Evolutionary conservation across 208 protist genomes (phyloP), one percentile per base, ranked within the genome.

Genomic region (Leishmania tarentolae): DNA sequence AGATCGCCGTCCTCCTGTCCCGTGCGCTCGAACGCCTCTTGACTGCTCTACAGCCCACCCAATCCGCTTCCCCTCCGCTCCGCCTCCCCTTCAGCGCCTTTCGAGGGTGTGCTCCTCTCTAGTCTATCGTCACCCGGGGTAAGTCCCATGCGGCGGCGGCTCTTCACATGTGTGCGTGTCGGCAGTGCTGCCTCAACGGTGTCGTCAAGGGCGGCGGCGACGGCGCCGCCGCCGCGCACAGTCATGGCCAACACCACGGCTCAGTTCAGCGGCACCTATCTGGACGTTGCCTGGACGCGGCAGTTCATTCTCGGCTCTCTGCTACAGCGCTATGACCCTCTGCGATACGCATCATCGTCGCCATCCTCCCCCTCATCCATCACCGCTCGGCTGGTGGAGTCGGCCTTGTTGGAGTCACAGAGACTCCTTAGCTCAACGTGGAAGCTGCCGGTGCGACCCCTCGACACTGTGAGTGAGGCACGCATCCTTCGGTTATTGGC

Each of bases 221-320:
- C 73, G 24, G 37, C 73, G 35, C 46, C 19, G 24, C n/a, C 61
- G 59, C n/a, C 70, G 46, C 76, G 76, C 9, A 37, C 81, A 2
- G 59, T 81, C 31, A 42, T 73, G 4, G 56, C 80, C 17, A 79
- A 80, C 31, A 69, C 76, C 0, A 40, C 69, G 5, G 72, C 83
- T 19, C 92, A 93, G 79, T 97, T 95, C 86, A 92, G 87, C 15
- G 93, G 91, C 19, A 90, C 77, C 79, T 44, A 95, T 92, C 76
- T 82, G 87, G 57, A 91, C 87, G 65, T 75, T 56, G 46, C 59
- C 35, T 97, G 94, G 92, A 90, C 91, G n/a, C 88, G 92, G 0
- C 86, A 88, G 66, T 97, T 97, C 70, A 91, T 97, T 50, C 79
- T 97, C n/a, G 91, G 92, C 31, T 89, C 89, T 5, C 81, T 97